Evolutionary conservation across 805 yeast species (phyloP), one percentile per base, ranked within the genome.

Genomic region (Zygoascus tannicola): DNA sequence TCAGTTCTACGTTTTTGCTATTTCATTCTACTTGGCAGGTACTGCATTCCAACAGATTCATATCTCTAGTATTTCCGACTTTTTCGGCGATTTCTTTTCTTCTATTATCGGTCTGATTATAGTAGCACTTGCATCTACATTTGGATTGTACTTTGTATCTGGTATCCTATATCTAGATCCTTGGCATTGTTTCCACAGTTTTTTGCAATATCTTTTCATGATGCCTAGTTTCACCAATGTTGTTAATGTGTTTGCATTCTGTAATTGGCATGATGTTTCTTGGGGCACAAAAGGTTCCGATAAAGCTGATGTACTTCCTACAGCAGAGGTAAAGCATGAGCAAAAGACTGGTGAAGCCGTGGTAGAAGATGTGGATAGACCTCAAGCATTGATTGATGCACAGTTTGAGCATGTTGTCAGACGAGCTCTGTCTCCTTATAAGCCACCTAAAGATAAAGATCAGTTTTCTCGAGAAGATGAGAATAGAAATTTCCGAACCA

Each of bases 221-320:
- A 79, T 88, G 50, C 98, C 98, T 0, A 77, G 94, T 0, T 92
- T 88, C 62, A 80, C 87, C 64, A 88, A 90, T 57, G 90, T 88
- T 43, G 69, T 90, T 58, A 87, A 86, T 62, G 90, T 90, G 49
- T 90, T 76, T 59, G 81, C 84, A 1, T 78, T 79, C 58, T 78
- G 82, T 65, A 78, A 78, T 60, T 76, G 79, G 65, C 83, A 78
- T 56, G 84, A 78, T 61, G 74, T 78, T 39, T 78, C 84, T 2
- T 78, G 84, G 84, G 84, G 84, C 46, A 78, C 84, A n/a, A 78
- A 79, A 58, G 84, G 84, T 34, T 75, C 77, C 35, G 81, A 60
- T 42, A 59, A 56, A 2, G 76, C 77, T 4, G 69, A 64, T 30
- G 75, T 73, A 33, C 67, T 78, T 56, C 81, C 82, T 41, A 70